A percentile compares a stretch with the other conserved stretches of the same genome.
phyloP scores from a whole-genome alignment of 768 basidiomycete genomes.

The Ramaria sp. region DNA sequence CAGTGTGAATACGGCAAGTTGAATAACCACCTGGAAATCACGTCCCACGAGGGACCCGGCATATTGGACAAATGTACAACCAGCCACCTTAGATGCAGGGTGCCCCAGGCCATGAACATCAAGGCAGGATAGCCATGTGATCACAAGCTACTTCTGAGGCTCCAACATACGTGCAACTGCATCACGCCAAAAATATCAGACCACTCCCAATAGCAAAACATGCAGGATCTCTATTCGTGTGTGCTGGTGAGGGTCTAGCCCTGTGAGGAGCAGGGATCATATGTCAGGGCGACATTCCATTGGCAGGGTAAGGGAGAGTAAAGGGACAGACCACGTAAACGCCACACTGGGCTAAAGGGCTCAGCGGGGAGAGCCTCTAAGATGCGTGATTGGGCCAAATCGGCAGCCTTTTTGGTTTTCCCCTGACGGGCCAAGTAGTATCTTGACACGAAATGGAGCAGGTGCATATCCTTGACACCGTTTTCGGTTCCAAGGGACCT shows the following conservation, averaged over 20 bases:
- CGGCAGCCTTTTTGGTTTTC: no score
- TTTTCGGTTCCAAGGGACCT: no score
- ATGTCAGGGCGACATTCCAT: no score
- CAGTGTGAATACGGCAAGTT: slow-evolving; percentile 11
- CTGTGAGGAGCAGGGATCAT: background rate
- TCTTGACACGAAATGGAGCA: no score
- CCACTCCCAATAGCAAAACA: slow-evolving; percentile 6
- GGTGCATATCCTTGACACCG: no score
- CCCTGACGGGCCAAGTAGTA: no score
- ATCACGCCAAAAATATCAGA: slow-evolving; percentile 10
- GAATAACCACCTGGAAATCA: slow-evolving; percentile 21
- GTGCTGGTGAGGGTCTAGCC: background rate
- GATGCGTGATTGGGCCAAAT: no score
- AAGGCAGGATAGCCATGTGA: slow-evolving; percentile 21
- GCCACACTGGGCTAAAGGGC: no score
- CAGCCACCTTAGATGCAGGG: slow-evolving; percentile 17
- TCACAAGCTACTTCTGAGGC: slow-evolving; percentile 4
- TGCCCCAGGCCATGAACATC: slow-evolving; percentile 17
- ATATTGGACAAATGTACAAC: slow-evolving; percentile 23
- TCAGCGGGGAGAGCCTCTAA: no score
- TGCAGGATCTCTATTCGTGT: slow-evolving; percentile 6
- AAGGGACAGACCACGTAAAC: no score
- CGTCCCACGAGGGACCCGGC: slow-evolving; percentile 22
- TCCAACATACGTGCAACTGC: slow-evolving; percentile 19
- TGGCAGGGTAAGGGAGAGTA: no score